These are phyloP conservation scores for Dendrocalamus sinicus DNA, from an alignment of 176 grass and related monocot genomes.

Conservation along the genomic window DNA sequence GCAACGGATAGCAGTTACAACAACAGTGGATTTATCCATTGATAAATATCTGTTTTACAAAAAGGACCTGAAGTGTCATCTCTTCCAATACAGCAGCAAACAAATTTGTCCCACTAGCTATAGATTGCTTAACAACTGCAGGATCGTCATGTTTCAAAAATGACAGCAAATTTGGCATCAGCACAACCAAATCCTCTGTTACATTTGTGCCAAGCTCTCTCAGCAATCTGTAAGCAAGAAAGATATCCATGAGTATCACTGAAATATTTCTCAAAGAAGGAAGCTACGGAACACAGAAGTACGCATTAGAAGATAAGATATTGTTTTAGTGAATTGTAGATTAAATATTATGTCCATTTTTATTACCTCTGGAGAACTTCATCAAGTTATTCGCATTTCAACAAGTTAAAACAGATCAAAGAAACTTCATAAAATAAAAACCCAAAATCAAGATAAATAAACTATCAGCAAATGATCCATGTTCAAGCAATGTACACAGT, in stretches of 20 bases:
- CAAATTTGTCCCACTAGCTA: constrained; percentile 97
- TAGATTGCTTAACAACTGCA: constrained; percentile 84
- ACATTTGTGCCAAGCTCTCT: constrained; percentile 72
- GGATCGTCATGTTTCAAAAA: constrained; percentile 82
- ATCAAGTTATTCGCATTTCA: not conserved
- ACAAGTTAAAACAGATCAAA: not conserved
- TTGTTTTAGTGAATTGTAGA: not conserved
- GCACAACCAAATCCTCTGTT: constrained; percentile 76
- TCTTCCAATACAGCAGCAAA: constrained; percentile 98
- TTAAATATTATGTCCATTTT: constrained; percentile 11
- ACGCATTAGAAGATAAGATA: not conserved
- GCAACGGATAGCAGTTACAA: constrained; percentile 60
- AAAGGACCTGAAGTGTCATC: constrained; percentile 99
- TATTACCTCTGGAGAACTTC: not conserved
- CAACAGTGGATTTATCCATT: constrained; percentile 66
- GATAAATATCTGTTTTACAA: constrained; percentile 86
- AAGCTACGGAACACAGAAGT: constrained; percentile 23
- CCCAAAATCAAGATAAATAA: constrained; percentile 12
- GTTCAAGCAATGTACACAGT: not conserved
- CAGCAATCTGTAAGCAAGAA: constrained; percentile 79
- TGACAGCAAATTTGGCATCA: constrained; percentile 97
- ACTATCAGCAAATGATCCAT: not conserved
- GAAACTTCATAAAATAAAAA: constrained; percentile 5
- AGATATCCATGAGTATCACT: constrained; percentile 46
- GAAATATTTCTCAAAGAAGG: constrained; percentile 7